Percentiles rank a stretch among this genome's conserved stretches.
Evolutionary conservation across 768 basidiomycete species (phyloP).

Genomic region (Steccherinum ochraceum): DNA sequence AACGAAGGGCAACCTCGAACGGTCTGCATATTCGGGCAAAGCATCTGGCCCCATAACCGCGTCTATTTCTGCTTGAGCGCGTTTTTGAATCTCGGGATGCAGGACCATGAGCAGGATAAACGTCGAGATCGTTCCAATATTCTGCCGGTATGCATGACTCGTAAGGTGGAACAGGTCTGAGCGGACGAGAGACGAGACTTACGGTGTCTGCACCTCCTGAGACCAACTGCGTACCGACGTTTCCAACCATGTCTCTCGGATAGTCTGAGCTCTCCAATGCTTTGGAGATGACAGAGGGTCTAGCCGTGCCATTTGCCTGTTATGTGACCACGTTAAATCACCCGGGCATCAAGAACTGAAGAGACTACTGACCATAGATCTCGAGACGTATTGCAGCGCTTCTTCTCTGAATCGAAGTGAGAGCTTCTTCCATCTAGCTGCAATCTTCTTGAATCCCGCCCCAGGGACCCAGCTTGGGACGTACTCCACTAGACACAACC

Average conservation of each 20-base stretch:
- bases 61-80: constrained; percentile 24
- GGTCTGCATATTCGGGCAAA: constrained; percentile 21
- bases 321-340: too few species aligned
- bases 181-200: too few species aligned
- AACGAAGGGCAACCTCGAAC: constrained; percentile 17
- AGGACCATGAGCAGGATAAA: constrained; percentile 27
- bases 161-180: too few species aligned
- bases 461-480: constrained; percentile 18
- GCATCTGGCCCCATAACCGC: constrained; percentile 18
- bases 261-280: background rate
- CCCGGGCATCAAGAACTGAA: too few species aligned
- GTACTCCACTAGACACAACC: constrained; percentile 8
- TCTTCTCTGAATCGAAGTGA: background rate
- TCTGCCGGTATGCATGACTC: too few species aligned
- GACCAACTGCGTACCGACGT: background rate
- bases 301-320: background rate
- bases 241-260: background rate
- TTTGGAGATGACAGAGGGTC: background rate
- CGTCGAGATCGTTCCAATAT: constrained; percentile 16
- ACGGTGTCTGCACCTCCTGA: background rate
- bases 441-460: constrained; percentile 16
- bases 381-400: too few species aligned
- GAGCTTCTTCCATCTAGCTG: too few species aligned
- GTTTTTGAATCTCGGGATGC: constrained; percentile 19
- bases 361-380: too few species aligned